These are phyloP conservation scores for Tricholoma furcatifolium DNA, from an alignment of 768 basidiomycete species.

Conservation along the genomic window DNA sequence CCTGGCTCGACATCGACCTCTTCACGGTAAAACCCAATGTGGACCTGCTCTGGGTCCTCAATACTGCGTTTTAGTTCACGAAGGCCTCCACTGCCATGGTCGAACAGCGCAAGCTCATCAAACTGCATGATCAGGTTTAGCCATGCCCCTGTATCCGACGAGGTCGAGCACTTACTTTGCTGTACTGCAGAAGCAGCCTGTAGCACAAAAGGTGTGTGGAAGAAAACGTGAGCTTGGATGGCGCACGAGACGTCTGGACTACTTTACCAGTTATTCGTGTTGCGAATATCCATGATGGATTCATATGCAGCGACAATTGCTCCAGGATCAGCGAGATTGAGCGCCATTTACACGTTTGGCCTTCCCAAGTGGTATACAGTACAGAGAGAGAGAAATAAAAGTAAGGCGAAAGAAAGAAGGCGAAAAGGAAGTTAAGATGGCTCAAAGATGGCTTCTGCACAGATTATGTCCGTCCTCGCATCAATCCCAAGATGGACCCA, in stretches of 20 bases:
- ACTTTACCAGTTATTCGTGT: constrained; percentile 17
- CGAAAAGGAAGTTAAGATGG: not conserved
- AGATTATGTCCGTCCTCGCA: not conserved
- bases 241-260: not conserved
- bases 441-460: no score
- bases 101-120: constrained; percentile 39
- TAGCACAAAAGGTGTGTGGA: not conserved
- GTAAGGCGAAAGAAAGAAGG: not conserved
- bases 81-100: constrained; percentile 40
- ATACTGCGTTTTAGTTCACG: constrained; percentile 46
- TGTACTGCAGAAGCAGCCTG: constrained; percentile 21
- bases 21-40: constrained; percentile 47
- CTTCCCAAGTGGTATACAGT: constrained; percentile 1
- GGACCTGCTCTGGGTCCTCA: constrained; percentile 35
- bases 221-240: not conserved
- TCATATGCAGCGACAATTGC: constrained; percentile 18
- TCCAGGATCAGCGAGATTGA: constrained; percentile 20
- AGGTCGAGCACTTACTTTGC: constrained; percentile 16
- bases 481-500: not conserved
- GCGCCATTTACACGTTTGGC: constrained; percentile 13
- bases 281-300: constrained; percentile 16
- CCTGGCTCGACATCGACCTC: constrained; percentile 34
- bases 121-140: constrained; percentile 22
- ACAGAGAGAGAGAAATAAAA: not conserved
- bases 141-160: constrained; percentile 1